Conservation (phyloP, 1,284 basidiomycete genomes). For the Vanrija sp. region DNA sequence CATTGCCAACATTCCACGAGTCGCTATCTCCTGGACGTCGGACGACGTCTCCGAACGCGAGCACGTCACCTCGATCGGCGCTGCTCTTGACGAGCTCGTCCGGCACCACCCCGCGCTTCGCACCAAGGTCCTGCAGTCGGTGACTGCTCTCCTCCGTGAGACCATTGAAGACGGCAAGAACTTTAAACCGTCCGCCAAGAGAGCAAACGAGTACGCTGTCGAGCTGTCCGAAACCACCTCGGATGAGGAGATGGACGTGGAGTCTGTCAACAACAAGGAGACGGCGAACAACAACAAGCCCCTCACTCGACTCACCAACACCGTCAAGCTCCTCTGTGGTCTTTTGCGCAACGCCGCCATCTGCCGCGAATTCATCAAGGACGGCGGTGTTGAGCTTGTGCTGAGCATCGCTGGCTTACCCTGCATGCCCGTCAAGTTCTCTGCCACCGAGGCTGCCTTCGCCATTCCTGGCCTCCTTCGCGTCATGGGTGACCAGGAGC, state of each 20-base stretch:
- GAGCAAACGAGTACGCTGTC: slow-evolving; percentile 20
- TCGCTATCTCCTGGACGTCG: slow-evolving; percentile 78
- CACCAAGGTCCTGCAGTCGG: slow-evolving; percentile 67
- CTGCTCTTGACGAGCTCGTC: slow-evolving; percentile 89
- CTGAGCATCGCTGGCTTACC: slow-evolving; percentile 75
- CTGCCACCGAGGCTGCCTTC: slow-evolving; percentile 71
- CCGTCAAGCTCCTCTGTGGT: slow-evolving; percentile 76
- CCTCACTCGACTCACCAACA: slow-evolving; percentile 15
- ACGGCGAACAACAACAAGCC: slow-evolving; percentile 13
- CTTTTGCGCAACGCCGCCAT: slow-evolving; percentile 84
- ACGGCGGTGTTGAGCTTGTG: slow-evolving; percentile 69
- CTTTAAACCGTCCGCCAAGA: slow-evolving; percentile 23
- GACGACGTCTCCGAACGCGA: slow-evolving; percentile 84
- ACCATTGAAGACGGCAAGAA: slow-evolving; percentile 52
- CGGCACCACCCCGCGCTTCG: slow-evolving; percentile 92
- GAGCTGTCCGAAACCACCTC: slow-evolving; percentile 3
- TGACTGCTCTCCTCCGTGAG: slow-evolving; percentile 65
- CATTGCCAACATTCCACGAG: slow-evolving; percentile 81
- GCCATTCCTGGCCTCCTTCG: slow-evolving; percentile 84
- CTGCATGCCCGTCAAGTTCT: slow-evolving; percentile 86
- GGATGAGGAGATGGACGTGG: slow-evolving; percentile 10
- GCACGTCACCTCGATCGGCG: slow-evolving; percentile 81
- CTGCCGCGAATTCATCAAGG: slow-evolving; percentile 81
- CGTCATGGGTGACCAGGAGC: slow-evolving; percentile 80
- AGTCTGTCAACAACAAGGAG: slow-evolving; percentile 14